phyloP scores from a whole-genome alignment of 352 stramenopile genomes.

The Pseudoperonospora humuli region DNA sequence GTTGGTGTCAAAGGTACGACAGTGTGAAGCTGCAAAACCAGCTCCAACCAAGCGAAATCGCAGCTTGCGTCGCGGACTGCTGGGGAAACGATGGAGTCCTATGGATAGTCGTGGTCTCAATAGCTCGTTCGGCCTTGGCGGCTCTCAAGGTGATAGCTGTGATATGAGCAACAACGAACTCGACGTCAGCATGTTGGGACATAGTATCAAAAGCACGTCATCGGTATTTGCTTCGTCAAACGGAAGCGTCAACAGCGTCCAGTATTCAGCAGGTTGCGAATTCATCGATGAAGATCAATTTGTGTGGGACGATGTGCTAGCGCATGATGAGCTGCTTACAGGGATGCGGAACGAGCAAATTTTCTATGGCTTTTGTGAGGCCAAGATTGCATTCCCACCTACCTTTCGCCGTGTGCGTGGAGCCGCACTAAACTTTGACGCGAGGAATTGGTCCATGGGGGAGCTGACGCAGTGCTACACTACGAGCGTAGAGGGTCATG shows the following conservation, averaged over 20 bases:
- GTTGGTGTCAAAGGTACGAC: slow-evolving; percentile 40
- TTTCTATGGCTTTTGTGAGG: slow-evolving; percentile 73
- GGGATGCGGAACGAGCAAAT: slow-evolving; percentile 46
- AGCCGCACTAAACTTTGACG: slow-evolving; percentile 20
- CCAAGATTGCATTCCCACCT: slow-evolving; percentile 66
- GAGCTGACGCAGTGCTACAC: slow-evolving; percentile 44
- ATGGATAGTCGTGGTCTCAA: slow-evolving; percentile 17
- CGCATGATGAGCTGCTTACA: slow-evolving; percentile 64
- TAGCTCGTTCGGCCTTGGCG: slow-evolving; percentile 21
- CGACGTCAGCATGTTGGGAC: slow-evolving; percentile 35
- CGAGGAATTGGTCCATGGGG: slow-evolving; percentile 13
- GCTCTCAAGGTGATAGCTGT: slow-evolving; percentile 16
- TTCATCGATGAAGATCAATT: slow-evolving; percentile 35
- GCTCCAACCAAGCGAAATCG: slow-evolving; percentile 15
- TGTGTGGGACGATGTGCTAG: slow-evolving; percentile 56
- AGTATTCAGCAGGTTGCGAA: slow-evolving; percentile 28
- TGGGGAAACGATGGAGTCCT: slow-evolving; percentile 28
- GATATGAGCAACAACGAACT: slow-evolving; percentile 26
- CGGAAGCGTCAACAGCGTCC: slow-evolving; percentile 21
- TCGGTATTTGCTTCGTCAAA: slow-evolving; percentile 22
- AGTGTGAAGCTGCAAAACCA: slow-evolving; percentile 25
- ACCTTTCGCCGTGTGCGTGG: slow-evolving; percentile 65
- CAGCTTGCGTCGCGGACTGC: slow-evolving; percentile 21
- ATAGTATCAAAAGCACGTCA: slow-evolving; percentile 20
- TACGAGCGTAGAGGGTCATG: slow-evolving; percentile 41